phyloP scores from a whole-genome alignment of 176 grass and related monocot genomes.

The Melocanna baccifera region DNA sequence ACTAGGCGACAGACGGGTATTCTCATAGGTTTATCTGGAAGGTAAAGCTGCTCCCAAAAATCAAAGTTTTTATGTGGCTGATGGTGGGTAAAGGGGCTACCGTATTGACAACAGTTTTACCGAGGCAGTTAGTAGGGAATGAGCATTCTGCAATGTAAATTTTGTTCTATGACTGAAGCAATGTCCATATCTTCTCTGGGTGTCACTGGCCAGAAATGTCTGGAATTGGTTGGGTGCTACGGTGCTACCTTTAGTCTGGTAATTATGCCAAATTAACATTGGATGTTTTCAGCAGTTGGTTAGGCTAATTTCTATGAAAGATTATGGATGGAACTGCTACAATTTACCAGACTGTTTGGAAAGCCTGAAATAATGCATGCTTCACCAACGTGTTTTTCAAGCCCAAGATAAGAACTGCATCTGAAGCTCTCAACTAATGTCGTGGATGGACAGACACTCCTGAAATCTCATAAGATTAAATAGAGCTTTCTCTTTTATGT shows the following conservation, averaged over 20 bases:
- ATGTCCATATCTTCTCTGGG: neutral
- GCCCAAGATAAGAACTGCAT: constrained; percentile 12
- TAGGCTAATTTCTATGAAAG: constrained; percentile 1
- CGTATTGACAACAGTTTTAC: neutral
- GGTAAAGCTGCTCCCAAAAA: neutral
- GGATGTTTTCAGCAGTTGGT: neutral
- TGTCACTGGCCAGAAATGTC: neutral
- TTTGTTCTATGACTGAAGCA: constrained; percentile 3
- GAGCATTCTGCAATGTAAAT: neutral
- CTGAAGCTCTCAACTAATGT: neutral
- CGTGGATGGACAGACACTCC: neutral
- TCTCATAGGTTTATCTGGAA: neutral
- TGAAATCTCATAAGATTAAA: constrained; percentile 12
- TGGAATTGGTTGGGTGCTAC: neutral
- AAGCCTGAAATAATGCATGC: neutral
- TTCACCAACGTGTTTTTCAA: neutral
- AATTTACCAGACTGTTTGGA: neutral
- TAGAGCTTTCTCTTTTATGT: neutral
- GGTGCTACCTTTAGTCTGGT: neutral
- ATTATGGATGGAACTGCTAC: neutral
- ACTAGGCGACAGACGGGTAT: neutral
- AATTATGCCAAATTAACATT: constrained; percentile 13
- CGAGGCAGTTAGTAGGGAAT: neutral
- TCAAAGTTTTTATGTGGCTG: neutral
- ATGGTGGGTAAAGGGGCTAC: neutral